Percentiles rank a stretch among this genome's conserved stretches.
Evolutionary conservation across 495 filamentous ascomycete species (phyloP).

Genomic region (Penicillium coffeae): DNA sequence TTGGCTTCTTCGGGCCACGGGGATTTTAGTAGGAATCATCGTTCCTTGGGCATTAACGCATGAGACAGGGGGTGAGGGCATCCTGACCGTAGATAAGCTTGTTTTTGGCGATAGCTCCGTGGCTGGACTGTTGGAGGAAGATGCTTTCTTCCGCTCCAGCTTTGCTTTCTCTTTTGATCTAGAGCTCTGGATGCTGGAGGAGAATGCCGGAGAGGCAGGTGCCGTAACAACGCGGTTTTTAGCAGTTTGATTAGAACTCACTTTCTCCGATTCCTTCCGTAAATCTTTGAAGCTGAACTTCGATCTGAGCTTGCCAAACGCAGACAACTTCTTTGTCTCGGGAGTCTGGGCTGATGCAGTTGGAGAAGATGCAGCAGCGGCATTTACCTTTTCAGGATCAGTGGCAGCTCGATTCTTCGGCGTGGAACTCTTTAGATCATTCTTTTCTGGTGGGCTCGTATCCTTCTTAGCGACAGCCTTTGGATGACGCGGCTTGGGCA

Average conservation of each 20-base stretch:
- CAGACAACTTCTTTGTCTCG: slow-evolving; percentile 25
- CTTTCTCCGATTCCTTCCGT: slow-evolving; percentile 23
- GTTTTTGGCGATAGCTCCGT: not conserved
- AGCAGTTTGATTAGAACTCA: slow-evolving; percentile 4
- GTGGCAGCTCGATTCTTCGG: slow-evolving; percentile 17
- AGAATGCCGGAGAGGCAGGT: not conserved
- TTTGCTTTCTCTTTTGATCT: not conserved
- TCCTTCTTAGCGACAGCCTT: not conserved
- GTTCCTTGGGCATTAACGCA: slow-evolving; percentile 7
- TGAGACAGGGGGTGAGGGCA: slow-evolving; percentile 8
- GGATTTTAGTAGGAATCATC: not conserved
- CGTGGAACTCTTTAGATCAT: not conserved
- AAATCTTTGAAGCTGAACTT: slow-evolving; percentile 37
- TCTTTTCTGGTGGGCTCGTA: not conserved
- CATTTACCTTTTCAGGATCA: too few species aligned
- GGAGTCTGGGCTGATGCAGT: not conserved
- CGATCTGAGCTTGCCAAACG: slow-evolving; percentile 23
- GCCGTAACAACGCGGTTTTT: not conserved
- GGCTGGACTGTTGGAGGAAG: not conserved
- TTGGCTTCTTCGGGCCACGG: not conserved
- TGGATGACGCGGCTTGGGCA: slow-evolving; percentile 25
- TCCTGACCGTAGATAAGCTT: slow-evolving; percentile 3
- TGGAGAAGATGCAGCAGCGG: too few species aligned
- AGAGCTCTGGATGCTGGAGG: not conserved
- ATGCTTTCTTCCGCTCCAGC: not conserved